Percentiles rank a stretch among this genome's conserved stretches.
Conservation (phyloP, 176 grass and related monocot genomes). For the Cenchrus americanus region DNA sequence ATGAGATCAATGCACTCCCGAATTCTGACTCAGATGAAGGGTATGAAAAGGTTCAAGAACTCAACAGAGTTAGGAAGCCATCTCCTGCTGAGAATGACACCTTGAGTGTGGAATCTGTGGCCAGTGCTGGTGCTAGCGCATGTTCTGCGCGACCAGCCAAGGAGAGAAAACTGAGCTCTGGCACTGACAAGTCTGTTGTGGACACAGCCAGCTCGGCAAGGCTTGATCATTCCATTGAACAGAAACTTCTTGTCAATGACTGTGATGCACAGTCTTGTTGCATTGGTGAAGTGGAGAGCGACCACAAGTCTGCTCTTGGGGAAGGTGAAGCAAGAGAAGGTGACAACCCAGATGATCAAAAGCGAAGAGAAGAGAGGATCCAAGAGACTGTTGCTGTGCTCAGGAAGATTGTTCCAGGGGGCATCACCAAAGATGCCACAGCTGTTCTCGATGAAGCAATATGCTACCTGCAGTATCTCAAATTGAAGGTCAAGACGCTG, state of each 20-base stretch:
- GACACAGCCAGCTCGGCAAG: constrained; percentile 82
- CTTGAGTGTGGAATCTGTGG: constrained; percentile 49
- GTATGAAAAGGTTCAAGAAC: constrained; percentile 46
- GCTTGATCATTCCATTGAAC: constrained; percentile 41
- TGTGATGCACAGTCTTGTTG: constrained; percentile 68
- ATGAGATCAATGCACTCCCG: constrained; percentile 82
- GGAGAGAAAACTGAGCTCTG: constrained; percentile 63
- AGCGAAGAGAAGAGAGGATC: constrained; percentile 75
- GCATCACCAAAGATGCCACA: constrained; percentile 69
- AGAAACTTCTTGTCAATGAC: constrained; percentile 46
- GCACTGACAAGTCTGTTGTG: constrained; percentile 63
- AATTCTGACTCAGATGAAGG: constrained; percentile 81
- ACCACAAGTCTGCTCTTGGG: constrained; percentile 34
- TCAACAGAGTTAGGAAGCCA: constrained; percentile 38
- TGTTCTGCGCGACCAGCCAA: constrained; percentile 55
- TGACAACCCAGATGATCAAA: constrained; percentile 40
- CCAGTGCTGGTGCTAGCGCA: constrained; percentile 47
- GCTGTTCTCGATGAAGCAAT: constrained; percentile 89
- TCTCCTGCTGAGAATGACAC: constrained; percentile 36
- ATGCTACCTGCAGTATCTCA: constrained; percentile 84
- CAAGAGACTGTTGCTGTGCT: constrained; percentile 82
- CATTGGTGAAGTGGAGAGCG: constrained; percentile 55
- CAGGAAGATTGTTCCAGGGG: constrained; percentile 80
- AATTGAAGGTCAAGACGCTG: constrained; percentile 81
- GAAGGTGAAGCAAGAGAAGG: constrained; percentile 51